Evolutionary conservation across 352 stramenopile species (phyloP).

Genomic region (Phytophthora pistaciae): DNA sequence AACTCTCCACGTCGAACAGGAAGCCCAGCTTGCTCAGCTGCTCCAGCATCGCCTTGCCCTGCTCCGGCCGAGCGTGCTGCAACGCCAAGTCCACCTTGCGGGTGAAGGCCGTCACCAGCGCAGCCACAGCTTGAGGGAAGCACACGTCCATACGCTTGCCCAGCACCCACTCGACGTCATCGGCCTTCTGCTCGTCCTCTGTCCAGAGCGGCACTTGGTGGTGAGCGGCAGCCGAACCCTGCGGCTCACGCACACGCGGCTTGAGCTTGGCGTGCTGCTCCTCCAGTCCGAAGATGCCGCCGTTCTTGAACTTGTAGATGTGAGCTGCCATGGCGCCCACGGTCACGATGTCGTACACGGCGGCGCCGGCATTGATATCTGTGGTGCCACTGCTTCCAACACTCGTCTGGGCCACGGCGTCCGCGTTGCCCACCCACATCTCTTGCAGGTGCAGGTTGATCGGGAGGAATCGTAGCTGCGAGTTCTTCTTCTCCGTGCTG

Average conservation of each 20-base stretch:
- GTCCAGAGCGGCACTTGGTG: conserved; percentile 84
- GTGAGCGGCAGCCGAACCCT: conserved; percentile 50
- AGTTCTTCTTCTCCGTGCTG: conserved; percentile 89
- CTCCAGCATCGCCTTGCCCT: conserved; percentile 72
- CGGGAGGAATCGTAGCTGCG: conserved; percentile 78
- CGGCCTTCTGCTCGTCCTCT: conserved; percentile 84
- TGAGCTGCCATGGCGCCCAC: conserved; percentile 88
- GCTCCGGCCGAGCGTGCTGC: conserved; percentile 53
- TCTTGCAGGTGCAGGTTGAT: conserved; percentile 90
- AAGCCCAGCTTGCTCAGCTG: conserved; percentile 85
- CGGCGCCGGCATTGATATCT: conserved; percentile 35
- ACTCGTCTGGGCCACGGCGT: conserved; percentile 47
- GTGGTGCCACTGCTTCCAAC: conserved; percentile 39
- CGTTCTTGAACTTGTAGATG: conserved; percentile 92
- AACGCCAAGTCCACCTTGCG: conserved; percentile 83
- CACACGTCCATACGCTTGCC: conserved; percentile 88
- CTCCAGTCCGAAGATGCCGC: conserved; percentile 79
- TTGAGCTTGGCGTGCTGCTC: conserved; percentile 81
- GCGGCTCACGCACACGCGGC: conserved; percentile 58
- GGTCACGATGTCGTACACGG: conserved; percentile 88
- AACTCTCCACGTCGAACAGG: conserved; percentile 86
- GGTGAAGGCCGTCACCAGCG: conserved; percentile 85
- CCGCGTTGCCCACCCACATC: conserved; percentile 83
- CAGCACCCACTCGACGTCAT: conserved; percentile 80
- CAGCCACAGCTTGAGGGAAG: conserved; percentile 81